Evolutionary conservation across 2,329 filamentous ascomycete species (phyloP).

Genomic region (Penicillium sp.): DNA sequence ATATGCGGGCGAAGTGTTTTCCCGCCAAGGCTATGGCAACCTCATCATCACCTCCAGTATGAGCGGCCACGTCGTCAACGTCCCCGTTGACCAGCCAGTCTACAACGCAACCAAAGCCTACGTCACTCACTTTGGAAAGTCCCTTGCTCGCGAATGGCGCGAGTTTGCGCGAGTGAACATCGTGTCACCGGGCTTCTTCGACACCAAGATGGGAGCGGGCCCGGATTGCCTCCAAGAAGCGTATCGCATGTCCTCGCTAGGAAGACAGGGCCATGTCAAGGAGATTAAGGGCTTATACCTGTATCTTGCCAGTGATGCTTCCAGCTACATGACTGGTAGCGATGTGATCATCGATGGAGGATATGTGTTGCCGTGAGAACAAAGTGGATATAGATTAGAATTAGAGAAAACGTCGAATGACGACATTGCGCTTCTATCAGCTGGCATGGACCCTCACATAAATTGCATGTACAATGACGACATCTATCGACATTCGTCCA

Average conservation of each 20-base stretch:
- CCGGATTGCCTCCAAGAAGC: slow-evolving; percentile 48
- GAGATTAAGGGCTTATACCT: slow-evolving; percentile 45
- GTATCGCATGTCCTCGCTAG: slow-evolving; percentile 51
- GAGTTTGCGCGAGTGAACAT: slow-evolving; percentile 61
- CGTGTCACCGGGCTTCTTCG: slow-evolving; percentile 57
- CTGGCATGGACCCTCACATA: too few relatives aligned
- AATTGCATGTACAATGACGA: not conserved
- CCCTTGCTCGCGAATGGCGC: slow-evolving; percentile 58
- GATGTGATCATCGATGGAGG: slow-evolving; percentile 54
- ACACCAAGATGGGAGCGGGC: slow-evolving; percentile 58
- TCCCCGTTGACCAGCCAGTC: slow-evolving; percentile 56
- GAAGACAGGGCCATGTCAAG: slow-evolving; percentile 37
- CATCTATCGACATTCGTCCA: not conserved
- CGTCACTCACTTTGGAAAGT: slow-evolving; percentile 59
- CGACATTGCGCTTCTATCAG: not conserved
- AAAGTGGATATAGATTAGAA: too few relatives aligned
- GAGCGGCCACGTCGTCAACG: slow-evolving; percentile 55
- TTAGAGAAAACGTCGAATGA: not conserved
- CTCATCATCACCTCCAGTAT: slow-evolving; percentile 57
- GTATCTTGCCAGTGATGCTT: slow-evolving; percentile 51
- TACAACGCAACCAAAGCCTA: slow-evolving; percentile 62
- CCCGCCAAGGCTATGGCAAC: slow-evolving; percentile 42
- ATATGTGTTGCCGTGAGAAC: slow-evolving; percentile 39
- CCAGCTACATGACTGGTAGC: slow-evolving; percentile 52
- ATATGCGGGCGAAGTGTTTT: slow-evolving; percentile 48